Percentiles rank a stretch among this genome's conserved stretches.
These are phyloP conservation scores for Baudoinia panamericana DNA, from an alignment of 495 filamentous ascomycete species.

Conservation along the genomic window DNA sequence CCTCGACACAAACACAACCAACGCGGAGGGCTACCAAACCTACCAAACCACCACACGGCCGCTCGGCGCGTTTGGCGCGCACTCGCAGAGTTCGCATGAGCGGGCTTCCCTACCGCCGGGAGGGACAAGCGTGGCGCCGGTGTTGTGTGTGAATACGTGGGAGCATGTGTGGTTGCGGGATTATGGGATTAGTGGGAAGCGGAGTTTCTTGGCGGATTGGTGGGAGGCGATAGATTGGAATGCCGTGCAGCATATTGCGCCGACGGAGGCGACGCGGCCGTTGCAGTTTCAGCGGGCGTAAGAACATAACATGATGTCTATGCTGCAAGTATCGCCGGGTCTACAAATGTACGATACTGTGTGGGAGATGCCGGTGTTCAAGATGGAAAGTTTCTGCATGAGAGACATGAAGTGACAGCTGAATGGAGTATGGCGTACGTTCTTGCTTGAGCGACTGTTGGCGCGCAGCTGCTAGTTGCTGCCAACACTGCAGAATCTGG, in stretches of 20 bases:
- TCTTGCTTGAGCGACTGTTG: too few relatives aligned
- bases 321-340: too few relatives aligned
- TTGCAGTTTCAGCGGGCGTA: slow-evolving; percentile 3
- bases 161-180: slow-evolving; percentile 85
- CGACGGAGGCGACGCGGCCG: neutral
- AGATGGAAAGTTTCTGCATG: too few relatives aligned
- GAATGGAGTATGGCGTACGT: too few relatives aligned
- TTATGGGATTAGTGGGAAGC: slow-evolving; percentile 71
- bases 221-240: slow-evolving; percentile 83
- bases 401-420: too few relatives aligned
- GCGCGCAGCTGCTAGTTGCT: too few relatives aligned
- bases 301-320: neutral
- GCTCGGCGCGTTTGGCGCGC: slow-evolving; percentile 37
- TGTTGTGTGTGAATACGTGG: slow-evolving; percentile 92
- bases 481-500: too few relatives aligned
- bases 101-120: slow-evolving; percentile 43
- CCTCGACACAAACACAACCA: slow-evolving; percentile 64
- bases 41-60: slow-evolving; percentile 22
- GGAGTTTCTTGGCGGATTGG: slow-evolving; percentile 61
- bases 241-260: slow-evolving; percentile 35
- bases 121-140: slow-evolving; percentile 54
- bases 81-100: slow-evolving; percentile 1
- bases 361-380: too few relatives aligned
- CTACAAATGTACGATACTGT: too few relatives aligned
- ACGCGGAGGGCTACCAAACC: slow-evolving; percentile 5